Conservation (phyloP, 148 eudicot genomes). For the Fallopia convolvulus region DNA sequence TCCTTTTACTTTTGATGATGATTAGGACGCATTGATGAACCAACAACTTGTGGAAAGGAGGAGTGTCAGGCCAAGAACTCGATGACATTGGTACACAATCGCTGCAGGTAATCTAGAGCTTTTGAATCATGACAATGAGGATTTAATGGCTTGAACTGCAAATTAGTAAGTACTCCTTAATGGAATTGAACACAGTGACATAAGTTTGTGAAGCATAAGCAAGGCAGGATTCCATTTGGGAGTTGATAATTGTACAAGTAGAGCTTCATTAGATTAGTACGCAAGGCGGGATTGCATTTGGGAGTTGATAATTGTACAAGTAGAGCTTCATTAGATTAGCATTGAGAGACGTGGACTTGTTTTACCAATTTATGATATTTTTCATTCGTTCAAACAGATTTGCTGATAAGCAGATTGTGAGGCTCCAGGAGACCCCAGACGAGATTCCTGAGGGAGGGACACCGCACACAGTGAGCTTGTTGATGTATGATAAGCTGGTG, state of each 20-base stretch:
- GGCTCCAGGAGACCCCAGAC: conserved; percentile 97
- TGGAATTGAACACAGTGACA: not conserved
- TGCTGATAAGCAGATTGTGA: conserved; percentile 94
- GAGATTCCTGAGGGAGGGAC: conserved; percentile 99
- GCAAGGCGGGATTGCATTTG: not conserved
- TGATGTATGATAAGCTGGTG: conserved; percentile 95
- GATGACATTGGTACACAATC: conserved; percentile 84
- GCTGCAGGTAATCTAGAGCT: conserved; percentile 65
- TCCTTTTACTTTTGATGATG: conserved; percentile 5
- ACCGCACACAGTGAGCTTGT: conserved; percentile 95
- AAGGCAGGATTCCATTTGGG: not conserved
- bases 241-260: not conserved
- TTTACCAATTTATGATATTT: not conserved
- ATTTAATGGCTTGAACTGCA: not conserved
- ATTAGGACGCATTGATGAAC: conserved; percentile 81
- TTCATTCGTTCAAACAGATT: conserved; percentile 37
- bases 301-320: not conserved
- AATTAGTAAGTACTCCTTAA: not conserved
- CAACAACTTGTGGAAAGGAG: conserved; percentile 68
- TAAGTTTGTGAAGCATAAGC: not conserved
- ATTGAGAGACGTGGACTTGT: not conserved
- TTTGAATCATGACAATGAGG: not conserved
- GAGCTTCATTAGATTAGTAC: not conserved
- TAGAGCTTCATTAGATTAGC: not conserved
- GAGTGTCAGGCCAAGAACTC: conserved; percentile 83